Evolutionary conservation across 2,329 filamentous ascomycete genomes (phyloP).

Genomic region (Hymenoscyphus linearis): DNA sequence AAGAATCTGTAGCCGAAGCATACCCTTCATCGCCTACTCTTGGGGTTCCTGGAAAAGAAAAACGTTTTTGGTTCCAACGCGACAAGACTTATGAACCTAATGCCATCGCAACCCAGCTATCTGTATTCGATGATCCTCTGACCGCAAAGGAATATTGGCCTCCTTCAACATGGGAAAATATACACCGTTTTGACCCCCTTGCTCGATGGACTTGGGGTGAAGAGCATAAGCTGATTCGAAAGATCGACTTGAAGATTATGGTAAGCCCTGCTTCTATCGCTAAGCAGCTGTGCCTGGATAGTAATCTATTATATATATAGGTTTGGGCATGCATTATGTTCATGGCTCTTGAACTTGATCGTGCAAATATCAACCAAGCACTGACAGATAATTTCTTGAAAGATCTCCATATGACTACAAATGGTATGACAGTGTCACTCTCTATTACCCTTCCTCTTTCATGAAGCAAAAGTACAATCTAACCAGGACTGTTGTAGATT

Average conservation of each 20-base stretch:
- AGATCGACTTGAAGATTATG: slow-evolving; percentile 31
- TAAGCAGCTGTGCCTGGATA: slow-evolving; percentile 3
- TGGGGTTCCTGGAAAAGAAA: slow-evolving; percentile 18
- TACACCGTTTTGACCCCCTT: slow-evolving; percentile 25
- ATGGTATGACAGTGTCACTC: slow-evolving; percentile 33
- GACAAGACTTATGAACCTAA: slow-evolving; percentile 19
- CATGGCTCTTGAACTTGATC: slow-evolving; percentile 56
- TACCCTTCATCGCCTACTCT: slow-evolving; percentile 9
- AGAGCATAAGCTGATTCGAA: slow-evolving; percentile 25
- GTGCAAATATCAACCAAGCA: slow-evolving; percentile 54
- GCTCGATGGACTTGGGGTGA: slow-evolving; percentile 27
- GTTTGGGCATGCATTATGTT: slow-evolving; percentile 48
- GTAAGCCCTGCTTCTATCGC: too few relatives aligned
- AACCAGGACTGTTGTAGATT: slow-evolving; percentile 29
- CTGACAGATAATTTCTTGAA: slow-evolving; percentile 49
- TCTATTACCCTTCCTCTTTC: neutral
- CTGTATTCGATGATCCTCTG: slow-evolving; percentile 26
- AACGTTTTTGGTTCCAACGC: slow-evolving; percentile 23
- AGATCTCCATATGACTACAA: slow-evolving; percentile 42
- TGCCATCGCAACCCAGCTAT: slow-evolving; percentile 26
- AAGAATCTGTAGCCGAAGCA: neutral
- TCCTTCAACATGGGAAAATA: slow-evolving; percentile 23
- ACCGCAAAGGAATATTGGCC: slow-evolving; percentile 24
- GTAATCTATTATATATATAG: slow-evolving; percentile 6
- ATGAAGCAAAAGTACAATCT: neutral